Conservation (phyloP, 2,329 filamentous ascomycete species). For the Fusarium papillatum region DNA sequence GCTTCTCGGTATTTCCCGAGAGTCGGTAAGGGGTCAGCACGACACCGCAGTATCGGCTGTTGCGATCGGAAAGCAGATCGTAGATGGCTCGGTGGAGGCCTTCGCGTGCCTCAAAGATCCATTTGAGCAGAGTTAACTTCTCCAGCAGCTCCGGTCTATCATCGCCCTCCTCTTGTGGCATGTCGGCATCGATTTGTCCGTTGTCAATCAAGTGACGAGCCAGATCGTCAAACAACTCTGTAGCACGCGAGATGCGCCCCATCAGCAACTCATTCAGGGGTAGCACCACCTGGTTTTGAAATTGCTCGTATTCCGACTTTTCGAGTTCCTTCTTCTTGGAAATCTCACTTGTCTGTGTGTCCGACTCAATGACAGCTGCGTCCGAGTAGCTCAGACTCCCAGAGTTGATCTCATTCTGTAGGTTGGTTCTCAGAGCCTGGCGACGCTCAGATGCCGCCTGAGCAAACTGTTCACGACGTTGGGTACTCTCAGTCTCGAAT, state of each 20-base stretch:
- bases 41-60: constrained; percentile 87
- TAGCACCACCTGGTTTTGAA: constrained; percentile 86
- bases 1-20: constrained; percentile 83
- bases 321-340: constrained; percentile 78
- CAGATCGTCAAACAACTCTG: constrained; percentile 82
- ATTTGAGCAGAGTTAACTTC: constrained; percentile 94
- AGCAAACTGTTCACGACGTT: constrained; percentile 68
- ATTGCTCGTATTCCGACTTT: constrained; percentile 86
- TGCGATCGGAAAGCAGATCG: constrained; percentile 86
- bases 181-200: constrained; percentile 75
- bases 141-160: constrained; percentile 95
- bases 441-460: constrained; percentile 66
- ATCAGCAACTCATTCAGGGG: constrained; percentile 87
- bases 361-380: constrained; percentile 84
- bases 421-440: constrained; percentile 77
- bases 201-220: constrained; percentile 80
- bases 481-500: constrained; percentile 68
- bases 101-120: constrained; percentile 97
- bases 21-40: constrained; percentile 85
- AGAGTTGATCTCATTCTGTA: constrained; percentile 83
- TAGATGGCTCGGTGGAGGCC: constrained; percentile 87
- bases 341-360: constrained; percentile 79
- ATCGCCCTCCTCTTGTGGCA: constrained; percentile 94
- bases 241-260: constrained; percentile 79
- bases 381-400: constrained; percentile 87